Evolutionary conservation across 2,329 filamentous ascomycete species (phyloP), one percentile per base, ranked within the genome.

Genomic region (Zymoseptoria passerinii): DNA sequence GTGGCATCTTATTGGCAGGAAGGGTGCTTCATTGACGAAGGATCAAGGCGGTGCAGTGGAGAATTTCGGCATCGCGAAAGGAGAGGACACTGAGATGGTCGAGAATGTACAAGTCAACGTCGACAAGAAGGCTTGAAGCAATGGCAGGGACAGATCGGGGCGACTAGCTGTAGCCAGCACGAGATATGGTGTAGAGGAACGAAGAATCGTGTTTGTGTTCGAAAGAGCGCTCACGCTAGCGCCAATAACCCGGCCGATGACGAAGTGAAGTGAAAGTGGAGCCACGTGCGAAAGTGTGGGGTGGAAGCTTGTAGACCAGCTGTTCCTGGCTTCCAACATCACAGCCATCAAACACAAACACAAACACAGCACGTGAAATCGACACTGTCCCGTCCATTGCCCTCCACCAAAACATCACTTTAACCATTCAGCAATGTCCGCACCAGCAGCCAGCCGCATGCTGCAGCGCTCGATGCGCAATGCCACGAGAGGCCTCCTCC

Each of bases 21-120:
- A n/a, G n/a, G n/a, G n/a, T n/a, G n/a, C n/a, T n/a, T n/a, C n/a
- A n/a, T n/a, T n/a, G n/a, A n/a, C n/a, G n/a, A n/a, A n/a, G n/a
- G n/a, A n/a, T n/a, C n/a, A n/a, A n/a, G 67, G 67, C 8, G 61
- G 67, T 28, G 61, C 61, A 19, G 63, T 68, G 10, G 66, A 69
- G 61, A 61, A 57, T 44, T 60, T 62, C 54, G 63, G 61, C 16
- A 56, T 55, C n/a, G 62, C 64, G 27, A 62, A 65, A 52, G 66
- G 62, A 57, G 65, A 66, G 59, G 61, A 60, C 29, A 61, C 63
- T 44, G 63, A 67, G 40, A 53, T 53, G 48, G 60, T 66, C 10
- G 65, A 67, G 54, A 60, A 62, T 23, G 62, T 67, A 9, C 48
- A 54, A 13, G 50, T 28, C 20, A 60, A 66, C 51, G 63, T 61